phyloP scores from a whole-genome alignment of 2,329 filamentous ascomycete genomes.

The Bipolaris victoriae region DNA sequence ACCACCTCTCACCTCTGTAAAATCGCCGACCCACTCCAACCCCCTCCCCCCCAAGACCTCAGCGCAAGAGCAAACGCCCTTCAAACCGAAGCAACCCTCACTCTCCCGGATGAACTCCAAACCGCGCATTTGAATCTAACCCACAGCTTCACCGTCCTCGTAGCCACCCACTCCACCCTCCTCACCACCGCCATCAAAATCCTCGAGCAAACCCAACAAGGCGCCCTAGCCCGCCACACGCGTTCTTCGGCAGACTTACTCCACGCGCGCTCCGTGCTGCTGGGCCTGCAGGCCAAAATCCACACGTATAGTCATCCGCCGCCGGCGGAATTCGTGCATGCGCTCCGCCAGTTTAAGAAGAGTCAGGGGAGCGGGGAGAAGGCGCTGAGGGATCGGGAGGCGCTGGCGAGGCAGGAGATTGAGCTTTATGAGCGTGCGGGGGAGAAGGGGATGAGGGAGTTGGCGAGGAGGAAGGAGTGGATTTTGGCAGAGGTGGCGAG shows the following conservation, averaged over 20 bases:
- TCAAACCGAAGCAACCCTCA: slow-evolving; percentile 16
- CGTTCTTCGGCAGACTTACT: slow-evolving; percentile 54
- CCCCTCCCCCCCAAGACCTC: slow-evolving; percentile 20
- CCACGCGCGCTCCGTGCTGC: slow-evolving; percentile 49
- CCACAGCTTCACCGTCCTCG: slow-evolving; percentile 41
- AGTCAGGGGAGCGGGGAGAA: slow-evolving; percentile 38
- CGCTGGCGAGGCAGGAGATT: slow-evolving; percentile 42
- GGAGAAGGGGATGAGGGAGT: slow-evolving; percentile 47
- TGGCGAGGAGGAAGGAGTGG: slow-evolving; percentile 48
- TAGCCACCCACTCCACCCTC: slow-evolving; percentile 46
- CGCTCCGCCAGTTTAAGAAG: slow-evolving; percentile 43
- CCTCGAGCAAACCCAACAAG: slow-evolving; percentile 57
- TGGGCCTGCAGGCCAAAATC: slow-evolving; percentile 51
- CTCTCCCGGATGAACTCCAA: slow-evolving; percentile 35
- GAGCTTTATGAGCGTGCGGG: slow-evolving; percentile 46
- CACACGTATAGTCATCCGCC: slow-evolving; percentile 37
- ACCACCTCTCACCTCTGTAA: slow-evolving; percentile 42
- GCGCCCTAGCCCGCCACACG: slow-evolving; percentile 50
- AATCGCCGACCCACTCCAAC: slow-evolving; percentile 35
- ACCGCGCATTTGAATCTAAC: slow-evolving; percentile 41
- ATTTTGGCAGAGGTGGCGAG: slow-evolving; percentile 28
- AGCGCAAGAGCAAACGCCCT: slow-evolving; percentile 16
- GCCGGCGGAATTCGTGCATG: slow-evolving; percentile 33
- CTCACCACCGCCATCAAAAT: slow-evolving; percentile 50
- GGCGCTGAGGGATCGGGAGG: slow-evolving; percentile 40